phyloP scores from a whole-genome alignment of 2,329 filamentous ascomycete species.

The Aspergillus proliferans region DNA sequence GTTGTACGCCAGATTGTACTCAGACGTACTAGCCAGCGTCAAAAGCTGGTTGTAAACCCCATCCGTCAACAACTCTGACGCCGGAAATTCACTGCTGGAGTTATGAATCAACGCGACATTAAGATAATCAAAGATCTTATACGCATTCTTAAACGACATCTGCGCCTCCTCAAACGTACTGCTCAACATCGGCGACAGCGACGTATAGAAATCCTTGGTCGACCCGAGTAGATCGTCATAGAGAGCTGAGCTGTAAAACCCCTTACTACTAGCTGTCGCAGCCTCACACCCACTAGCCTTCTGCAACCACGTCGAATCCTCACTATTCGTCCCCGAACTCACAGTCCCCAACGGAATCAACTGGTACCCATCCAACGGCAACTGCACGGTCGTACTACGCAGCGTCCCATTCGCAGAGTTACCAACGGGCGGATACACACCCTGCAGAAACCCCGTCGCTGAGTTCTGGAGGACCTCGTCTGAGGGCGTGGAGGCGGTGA shows the following conservation, averaged over 20 bases:
- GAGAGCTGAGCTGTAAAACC: conserved; percentile 49
- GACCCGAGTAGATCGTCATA: conserved; percentile 45
- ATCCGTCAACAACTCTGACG: conserved; percentile 53
- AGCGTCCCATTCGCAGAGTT: conserved; percentile 54
- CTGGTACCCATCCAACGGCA: conserved; percentile 75
- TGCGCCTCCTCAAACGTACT: conserved; percentile 43
- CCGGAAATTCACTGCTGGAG: conserved; percentile 51
- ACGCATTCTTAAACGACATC: conserved; percentile 57
- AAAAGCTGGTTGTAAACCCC: conserved; percentile 58
- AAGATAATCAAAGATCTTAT: conserved; percentile 59
- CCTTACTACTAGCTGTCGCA: conserved; percentile 53
- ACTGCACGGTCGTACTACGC: conserved; percentile 56
- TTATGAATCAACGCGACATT: conserved; percentile 61
- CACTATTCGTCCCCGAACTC: conserved; percentile 53
- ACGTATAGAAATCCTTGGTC: conserved; percentile 50
- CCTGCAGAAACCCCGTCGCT: conserved; percentile 74
- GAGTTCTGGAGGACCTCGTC: conserved; percentile 77
- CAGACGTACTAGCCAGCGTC: conserved; percentile 70
- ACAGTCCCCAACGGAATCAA: conserved; percentile 68
- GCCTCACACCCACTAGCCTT: conserved; percentile 51
- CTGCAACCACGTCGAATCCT: conserved; percentile 54
- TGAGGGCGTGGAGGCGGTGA: conserved; percentile 64
- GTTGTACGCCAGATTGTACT: conserved; percentile 81
- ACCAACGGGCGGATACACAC: conserved; percentile 73
- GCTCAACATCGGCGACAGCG: conserved; percentile 48